Percentiles rank a stretch among this genome's conserved stretches.
Conservation (phyloP, 768 basidiomycete genomes). For the Solioccasus polychromus region DNA sequence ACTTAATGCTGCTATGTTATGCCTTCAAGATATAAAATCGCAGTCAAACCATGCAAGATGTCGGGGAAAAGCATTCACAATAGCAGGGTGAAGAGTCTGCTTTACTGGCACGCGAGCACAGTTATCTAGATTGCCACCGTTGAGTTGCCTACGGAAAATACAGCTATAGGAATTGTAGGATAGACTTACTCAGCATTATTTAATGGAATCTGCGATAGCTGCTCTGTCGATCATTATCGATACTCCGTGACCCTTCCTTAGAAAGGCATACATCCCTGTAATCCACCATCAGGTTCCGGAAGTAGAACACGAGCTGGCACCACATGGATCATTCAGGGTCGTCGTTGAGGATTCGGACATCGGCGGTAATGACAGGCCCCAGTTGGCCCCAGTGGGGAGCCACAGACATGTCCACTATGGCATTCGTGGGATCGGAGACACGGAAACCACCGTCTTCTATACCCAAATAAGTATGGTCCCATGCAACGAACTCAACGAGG, state of each 20-base stretch:
- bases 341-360: background rate
- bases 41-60: conserved; percentile 55
- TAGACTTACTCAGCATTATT: conserved; percentile 58
- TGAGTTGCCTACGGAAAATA: no score
- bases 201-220: conserved; percentile 51
- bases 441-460: background rate
- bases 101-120: conserved; percentile 44
- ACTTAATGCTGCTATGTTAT: no score
- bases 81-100: conserved; percentile 41
- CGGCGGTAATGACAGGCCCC: background rate
- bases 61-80: conserved; percentile 50
- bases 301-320: background rate
- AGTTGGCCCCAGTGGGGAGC: background rate
- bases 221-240: conserved; percentile 40
- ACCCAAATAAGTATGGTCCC: no score
- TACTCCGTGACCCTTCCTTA: no score
- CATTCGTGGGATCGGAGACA: background rate
- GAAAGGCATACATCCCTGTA: no score
- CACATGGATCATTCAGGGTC: background rate
- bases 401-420: background rate
- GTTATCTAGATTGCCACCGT: conserved; percentile 33
- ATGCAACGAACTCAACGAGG: no score
- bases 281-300: no score
- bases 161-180: no score
- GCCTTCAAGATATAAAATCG: no score